Base-by-base conservation (phyloP, 2,329 filamentous ascomycete genomes). In the Clonostachys rhizophaga region DNA sequence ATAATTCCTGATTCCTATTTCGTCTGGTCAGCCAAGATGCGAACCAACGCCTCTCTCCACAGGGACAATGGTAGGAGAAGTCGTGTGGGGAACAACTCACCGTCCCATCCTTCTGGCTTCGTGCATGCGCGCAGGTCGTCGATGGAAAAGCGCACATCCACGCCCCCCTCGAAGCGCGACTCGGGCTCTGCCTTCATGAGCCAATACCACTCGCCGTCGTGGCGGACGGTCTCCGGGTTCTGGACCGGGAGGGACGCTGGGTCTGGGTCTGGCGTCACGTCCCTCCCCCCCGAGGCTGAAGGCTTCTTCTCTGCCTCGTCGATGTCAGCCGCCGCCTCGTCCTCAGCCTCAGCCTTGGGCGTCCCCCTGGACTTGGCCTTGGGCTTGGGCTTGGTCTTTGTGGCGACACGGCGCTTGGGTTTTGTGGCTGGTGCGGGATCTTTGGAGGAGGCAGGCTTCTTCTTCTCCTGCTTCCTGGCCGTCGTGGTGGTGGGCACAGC, bases 131-230 rank as follows among this genome's bases (percentile, higher is more conserved):
- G 78, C 35, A 99, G 70, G 62, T 97, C 91, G 58, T 97, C 91
- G 58, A 99, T 96, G 1, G 91, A 95, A 68, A 97, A 99, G 55
- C 83, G 87, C 42, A 96, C 89, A 61, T 97, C 91, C 44, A 88
- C 74, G 1, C 91, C 92, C 47, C 91, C 92, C 63, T 95, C 90
- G 14, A 91, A 70, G 6, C 94, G 86, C 5, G 90, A 83, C 57
- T 95, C 88, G 0, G 94, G 92, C 68, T 99, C 88, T 0, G 89
- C 88, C 69, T 92, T 94, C 78, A 94, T 79, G 34, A 94, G 76
- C 87, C 88, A 91, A 66, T 87, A 91, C 65, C 68, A 70, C 44
- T 67, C 60, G 3, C 67, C 70, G 0, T 70, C 65, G 12, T 71
- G 69, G 2, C 55, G 61, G 6, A 63, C 64, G 0, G 64, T 65